These are phyloP conservation scores for Phytophthora tubulina DNA, from an alignment of 352 stramenopile genomes.

Conservation along the genomic window DNA sequence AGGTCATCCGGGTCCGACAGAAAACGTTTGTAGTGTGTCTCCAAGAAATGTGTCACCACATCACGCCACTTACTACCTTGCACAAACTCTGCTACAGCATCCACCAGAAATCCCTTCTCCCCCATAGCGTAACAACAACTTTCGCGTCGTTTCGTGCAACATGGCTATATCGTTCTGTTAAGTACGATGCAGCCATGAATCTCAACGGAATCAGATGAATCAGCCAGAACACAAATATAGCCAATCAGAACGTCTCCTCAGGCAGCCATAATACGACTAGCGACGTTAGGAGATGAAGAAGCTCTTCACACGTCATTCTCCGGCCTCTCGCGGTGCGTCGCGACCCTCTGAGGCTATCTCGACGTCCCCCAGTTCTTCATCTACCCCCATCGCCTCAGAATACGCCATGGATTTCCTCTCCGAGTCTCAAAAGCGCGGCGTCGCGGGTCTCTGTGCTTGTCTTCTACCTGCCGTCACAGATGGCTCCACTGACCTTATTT, in stretches of 20 bases:
- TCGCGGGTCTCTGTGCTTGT: slow-evolving; percentile 75
- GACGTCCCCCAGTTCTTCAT: slow-evolving; percentile 3
- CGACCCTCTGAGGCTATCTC: neutral
- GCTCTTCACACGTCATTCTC: slow-evolving; percentile 20
- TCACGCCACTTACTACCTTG: slow-evolving; percentile 64
- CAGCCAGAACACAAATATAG: slow-evolving; percentile 10
- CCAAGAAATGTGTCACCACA: slow-evolving; percentile 61
- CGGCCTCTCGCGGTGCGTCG: slow-evolving; percentile 2
- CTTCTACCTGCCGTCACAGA: slow-evolving; percentile 74
- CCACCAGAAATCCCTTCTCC: slow-evolving; percentile 79
- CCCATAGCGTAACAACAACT: slow-evolving; percentile 8
- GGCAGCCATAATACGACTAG: slow-evolving; percentile 25
- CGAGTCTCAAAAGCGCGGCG: slow-evolving; percentile 68
- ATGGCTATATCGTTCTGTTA: slow-evolving; percentile 25
- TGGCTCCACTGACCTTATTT: slow-evolving; percentile 60
- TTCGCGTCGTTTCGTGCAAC: slow-evolving; percentile 27
- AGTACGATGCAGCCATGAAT: neutral
- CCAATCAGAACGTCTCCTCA: slow-evolving; percentile 22
- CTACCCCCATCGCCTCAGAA: slow-evolving; percentile 15
- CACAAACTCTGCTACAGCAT: slow-evolving; percentile 79
- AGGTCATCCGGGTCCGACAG: slow-evolving; percentile 30
- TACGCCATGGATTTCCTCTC: slow-evolving; percentile 51
- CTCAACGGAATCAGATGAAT: neutral
- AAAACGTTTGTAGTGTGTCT: slow-evolving; percentile 66
- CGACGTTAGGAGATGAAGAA: slow-evolving; percentile 34